Evolutionary conservation across 257 asterid species (phyloP).

Genomic region (Lithospermum erythrorhizon): DNA sequence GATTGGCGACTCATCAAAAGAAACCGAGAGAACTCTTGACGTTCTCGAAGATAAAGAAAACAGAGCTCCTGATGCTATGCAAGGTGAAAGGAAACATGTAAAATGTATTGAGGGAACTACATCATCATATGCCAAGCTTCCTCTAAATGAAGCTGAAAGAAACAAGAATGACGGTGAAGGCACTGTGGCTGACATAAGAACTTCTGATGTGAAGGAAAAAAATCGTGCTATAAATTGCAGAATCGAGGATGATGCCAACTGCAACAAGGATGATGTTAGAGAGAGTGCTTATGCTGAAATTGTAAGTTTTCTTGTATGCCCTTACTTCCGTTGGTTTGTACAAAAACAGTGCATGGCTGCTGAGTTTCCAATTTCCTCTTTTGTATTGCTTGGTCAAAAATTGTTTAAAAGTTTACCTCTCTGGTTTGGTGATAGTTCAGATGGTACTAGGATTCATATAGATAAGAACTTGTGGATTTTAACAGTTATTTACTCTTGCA

Average conservation of each 20-base stretch:
- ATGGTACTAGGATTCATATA: too few species aligned
- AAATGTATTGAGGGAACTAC: conserved; percentile 14
- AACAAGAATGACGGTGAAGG: not conserved
- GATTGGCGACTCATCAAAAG: conserved; percentile 25
- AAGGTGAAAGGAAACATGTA: conserved; percentile 19
- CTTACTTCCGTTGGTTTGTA: not conserved
- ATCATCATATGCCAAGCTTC: conserved; percentile 21
- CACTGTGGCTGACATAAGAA: conserved; percentile 7
- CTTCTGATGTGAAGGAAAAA: conserved; percentile 15
- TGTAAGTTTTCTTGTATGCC: conserved; percentile 31
- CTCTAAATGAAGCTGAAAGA: conserved; percentile 12
- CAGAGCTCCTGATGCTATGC: conserved; percentile 23
- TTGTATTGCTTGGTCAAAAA: not conserved
- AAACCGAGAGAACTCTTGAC: conserved; percentile 17
- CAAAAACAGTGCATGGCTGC: not conserved
- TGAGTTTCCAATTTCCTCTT: not conserved
- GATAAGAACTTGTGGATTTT: not conserved
- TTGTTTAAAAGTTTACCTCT: not conserved
- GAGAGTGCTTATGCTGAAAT: conserved; percentile 23
- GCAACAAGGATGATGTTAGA: conserved; percentile 14
- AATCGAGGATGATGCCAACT: conserved; percentile 17
- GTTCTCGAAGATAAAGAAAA: conserved; percentile 50
- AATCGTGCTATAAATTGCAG: conserved; percentile 21
- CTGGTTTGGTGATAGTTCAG: too few species aligned
- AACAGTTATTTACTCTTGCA: too few species aligned